Percentiles rank a stretch among this genome's conserved stretches.
Evolutionary conservation across 2,329 filamentous ascomycete species (phyloP).

Genomic region (Coniella lustricola): DNA sequence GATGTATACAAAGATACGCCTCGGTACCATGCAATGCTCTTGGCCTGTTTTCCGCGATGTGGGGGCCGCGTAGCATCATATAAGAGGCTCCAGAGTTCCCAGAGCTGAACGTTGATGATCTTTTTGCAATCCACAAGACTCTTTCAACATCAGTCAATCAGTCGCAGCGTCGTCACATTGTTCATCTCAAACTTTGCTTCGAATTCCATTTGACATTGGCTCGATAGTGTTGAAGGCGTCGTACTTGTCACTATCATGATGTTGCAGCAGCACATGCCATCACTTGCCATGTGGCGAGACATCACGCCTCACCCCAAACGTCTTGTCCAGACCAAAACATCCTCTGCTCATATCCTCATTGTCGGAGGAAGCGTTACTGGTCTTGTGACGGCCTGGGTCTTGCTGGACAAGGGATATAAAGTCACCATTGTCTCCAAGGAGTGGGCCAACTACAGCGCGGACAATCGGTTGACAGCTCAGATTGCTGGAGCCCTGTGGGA

Average conservation of each 20-base stretch:
- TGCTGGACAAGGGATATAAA: slow-evolving; percentile 36
- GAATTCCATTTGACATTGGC: neutral
- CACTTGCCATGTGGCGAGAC: slow-evolving; percentile 15
- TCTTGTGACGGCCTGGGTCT: slow-evolving; percentile 32
- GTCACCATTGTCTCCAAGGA: slow-evolving; percentile 37
- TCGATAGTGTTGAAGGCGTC: no score
- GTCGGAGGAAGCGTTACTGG: slow-evolving; percentile 19
- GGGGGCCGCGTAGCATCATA: no score
- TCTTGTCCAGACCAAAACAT: slow-evolving; percentile 6
- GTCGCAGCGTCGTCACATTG: no score
- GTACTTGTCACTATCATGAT: neutral
- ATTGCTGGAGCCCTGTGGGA: slow-evolving; percentile 42
- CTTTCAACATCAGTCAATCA: no score
- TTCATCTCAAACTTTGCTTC: no score
- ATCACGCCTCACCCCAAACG: slow-evolving; percentile 12
- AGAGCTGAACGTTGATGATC: neutral
- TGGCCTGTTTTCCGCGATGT: no score
- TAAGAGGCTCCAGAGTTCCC: no score
- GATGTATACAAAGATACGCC: no score
- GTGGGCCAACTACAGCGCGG: slow-evolving; percentile 29
- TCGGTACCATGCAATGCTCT: no score
- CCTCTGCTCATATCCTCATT: slow-evolving; percentile 12
- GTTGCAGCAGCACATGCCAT: slow-evolving; percentile 7
- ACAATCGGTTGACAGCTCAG: slow-evolving; percentile 36
- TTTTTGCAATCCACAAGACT: no score